Evolutionary conservation across 768 basidiomycete genomes (phyloP).

Genomic region (Leccinum rimulosum): DNA sequence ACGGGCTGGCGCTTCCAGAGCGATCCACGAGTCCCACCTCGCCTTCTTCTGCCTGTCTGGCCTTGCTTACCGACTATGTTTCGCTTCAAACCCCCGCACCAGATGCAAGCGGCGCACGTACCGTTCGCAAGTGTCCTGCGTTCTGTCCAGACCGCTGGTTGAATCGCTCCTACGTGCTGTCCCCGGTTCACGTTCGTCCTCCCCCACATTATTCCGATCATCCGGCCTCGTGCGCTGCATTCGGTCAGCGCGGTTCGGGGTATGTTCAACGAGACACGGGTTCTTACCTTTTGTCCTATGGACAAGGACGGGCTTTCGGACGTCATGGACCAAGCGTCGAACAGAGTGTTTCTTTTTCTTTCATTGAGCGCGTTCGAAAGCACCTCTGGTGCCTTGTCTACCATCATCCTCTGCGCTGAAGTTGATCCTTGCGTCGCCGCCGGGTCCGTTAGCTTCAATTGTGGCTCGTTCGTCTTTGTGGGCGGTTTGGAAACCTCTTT

Average conservation of each 20-base stretch:
- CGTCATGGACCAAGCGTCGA: background rate
- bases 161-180: background rate
- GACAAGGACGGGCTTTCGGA: background rate
- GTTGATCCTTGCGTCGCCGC: background rate
- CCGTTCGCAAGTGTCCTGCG: background rate
- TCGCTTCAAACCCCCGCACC: background rate
- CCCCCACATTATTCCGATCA: background rate
- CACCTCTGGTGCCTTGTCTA: background rate
- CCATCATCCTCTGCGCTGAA: background rate
- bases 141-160: background rate
- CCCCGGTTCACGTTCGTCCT: background rate
- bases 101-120: background rate
- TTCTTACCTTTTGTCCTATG: background rate
- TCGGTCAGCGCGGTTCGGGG: background rate
- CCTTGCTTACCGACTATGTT: background rate
- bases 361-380: background rate
- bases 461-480: background rate
- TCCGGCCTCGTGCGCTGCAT: background rate
- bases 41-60: background rate
- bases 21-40: background rate
- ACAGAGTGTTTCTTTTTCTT: background rate
- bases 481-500: background rate
- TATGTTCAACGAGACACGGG: background rate
- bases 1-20: background rate
- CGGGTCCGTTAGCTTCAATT: background rate